These are phyloP conservation scores for Citrus mangshanensis DNA, from an alignment of 345 rosid genomes.

Conservation along the genomic window DNA sequence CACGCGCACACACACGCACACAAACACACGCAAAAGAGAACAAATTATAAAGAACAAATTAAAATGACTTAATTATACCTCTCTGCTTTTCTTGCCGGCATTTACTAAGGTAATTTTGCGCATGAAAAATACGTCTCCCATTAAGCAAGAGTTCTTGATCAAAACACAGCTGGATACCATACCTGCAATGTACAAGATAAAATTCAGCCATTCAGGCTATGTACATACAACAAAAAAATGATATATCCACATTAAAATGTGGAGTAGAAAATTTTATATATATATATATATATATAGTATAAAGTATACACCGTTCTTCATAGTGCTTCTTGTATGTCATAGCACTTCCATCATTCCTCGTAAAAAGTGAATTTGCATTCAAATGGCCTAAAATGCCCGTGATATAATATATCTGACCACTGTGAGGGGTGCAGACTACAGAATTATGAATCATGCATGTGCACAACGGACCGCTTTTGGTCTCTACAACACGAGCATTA, in stretches of 20 bases:
- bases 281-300: background rate
- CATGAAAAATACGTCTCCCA: conserved; percentile 55
- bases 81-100: conserved; percentile 46
- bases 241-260: background rate
- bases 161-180: conserved; percentile 41
- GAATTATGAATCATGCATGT: conserved; percentile 52
- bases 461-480: conserved; percentile 51
- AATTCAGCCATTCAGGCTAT: conserved; percentile 12
- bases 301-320: conserved; percentile 36
- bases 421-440: conserved; percentile 78
- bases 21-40: no score
- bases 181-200: conserved; percentile 35
- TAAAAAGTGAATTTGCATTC: conserved; percentile 50
- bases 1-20: background rate
- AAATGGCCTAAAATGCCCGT: conserved; percentile 40
- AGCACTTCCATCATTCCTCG: conserved; percentile 33
- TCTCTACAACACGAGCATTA: conserved; percentile 31
- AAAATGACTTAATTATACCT: conserved; percentile 37
- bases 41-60: background rate
- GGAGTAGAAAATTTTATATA: background rate
- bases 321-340: conserved; percentile 57
- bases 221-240: background rate
- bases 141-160: conserved; percentile 39
- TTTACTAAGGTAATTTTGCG: conserved; percentile 47
- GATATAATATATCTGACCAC: conserved; percentile 52